Conservation (phyloP, 2,329 filamentous ascomycete genomes). For the Fusarium transvaalense region DNA sequence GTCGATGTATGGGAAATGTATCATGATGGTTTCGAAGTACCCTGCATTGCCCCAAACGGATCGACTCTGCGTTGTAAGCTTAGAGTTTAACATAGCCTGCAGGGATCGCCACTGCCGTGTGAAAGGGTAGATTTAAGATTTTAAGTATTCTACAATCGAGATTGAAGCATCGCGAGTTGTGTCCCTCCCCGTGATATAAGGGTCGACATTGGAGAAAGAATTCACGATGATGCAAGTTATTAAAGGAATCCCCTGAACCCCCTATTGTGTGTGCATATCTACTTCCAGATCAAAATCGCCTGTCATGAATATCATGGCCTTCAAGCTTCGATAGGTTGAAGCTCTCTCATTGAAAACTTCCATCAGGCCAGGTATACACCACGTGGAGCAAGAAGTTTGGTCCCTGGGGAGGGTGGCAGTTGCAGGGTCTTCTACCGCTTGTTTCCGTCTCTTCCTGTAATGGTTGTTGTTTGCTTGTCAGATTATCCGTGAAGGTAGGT, state of each 20-base stretch:
- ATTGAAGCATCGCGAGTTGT: slow-evolving; percentile 1
- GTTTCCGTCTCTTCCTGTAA: not conserved
- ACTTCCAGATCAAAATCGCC: not conserved
- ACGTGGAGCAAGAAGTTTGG: not conserved
- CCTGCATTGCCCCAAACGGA: not conserved
- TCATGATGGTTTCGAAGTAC: slow-evolving; percentile 21
- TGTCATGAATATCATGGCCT: not conserved
- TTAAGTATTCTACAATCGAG: slow-evolving; percentile 1
- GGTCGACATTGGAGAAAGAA: too few species aligned
- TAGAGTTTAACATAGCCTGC: slow-evolving; percentile 18
- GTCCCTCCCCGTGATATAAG: not conserved
- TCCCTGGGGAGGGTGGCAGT: not conserved
- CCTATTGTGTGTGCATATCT: not conserved
- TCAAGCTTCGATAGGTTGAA: not conserved
- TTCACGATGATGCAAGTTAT: not conserved
- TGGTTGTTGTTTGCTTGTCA: not conserved
- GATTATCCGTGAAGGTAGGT: not conserved
- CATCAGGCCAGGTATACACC: not conserved
- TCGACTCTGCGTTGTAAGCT: slow-evolving; percentile 4
- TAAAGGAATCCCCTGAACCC: too few species aligned
- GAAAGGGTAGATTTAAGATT: slow-evolving; percentile 1
- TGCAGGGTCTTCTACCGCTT: not conserved
- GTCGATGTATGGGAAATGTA: not conserved
- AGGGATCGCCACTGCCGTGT: slow-evolving; percentile 25
- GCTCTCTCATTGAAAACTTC: not conserved